A percentile compares a stretch with the other conserved stretches of the same genome.
Evolutionary conservation across 2,329 filamentous ascomycete species (phyloP).

Genomic region (Xylariales sp.): DNA sequence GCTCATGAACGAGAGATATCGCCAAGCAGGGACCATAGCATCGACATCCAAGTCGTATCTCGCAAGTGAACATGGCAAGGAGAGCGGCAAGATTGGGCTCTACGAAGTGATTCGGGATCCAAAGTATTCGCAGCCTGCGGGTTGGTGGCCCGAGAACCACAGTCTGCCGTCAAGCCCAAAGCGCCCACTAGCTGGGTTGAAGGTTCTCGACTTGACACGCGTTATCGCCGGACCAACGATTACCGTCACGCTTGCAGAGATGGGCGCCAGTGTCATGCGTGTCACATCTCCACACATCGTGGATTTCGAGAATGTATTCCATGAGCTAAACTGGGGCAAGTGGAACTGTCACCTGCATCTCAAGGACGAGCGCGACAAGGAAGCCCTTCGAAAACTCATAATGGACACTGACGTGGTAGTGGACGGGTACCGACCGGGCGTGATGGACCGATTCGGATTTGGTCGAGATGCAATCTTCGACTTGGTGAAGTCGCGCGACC

Average conservation of each 20-base stretch:
- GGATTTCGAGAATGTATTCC: slow-evolving; percentile 35
- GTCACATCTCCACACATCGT: slow-evolving; percentile 34
- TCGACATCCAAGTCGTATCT: slow-evolving; percentile 21
- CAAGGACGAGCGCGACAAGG: slow-evolving; percentile 29
- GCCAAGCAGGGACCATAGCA: slow-evolving; percentile 23
- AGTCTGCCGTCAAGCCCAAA: slow-evolving; percentile 23
- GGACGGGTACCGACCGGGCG: slow-evolving; percentile 43
- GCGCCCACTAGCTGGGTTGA: slow-evolving; percentile 41
- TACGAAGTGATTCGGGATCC: slow-evolving; percentile 20
- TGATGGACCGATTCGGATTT: slow-evolving; percentile 42
- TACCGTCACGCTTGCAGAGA: slow-evolving; percentile 35
- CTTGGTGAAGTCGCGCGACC: slow-evolving; percentile 32
- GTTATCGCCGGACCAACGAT: slow-evolving; percentile 45
- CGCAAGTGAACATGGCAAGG: slow-evolving; percentile 22
- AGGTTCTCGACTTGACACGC: slow-evolving; percentile 41
- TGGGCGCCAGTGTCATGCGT: slow-evolving; percentile 43
- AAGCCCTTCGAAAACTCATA: slow-evolving; percentile 35
- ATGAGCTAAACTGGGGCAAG: slow-evolving; percentile 47
- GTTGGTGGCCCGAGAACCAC: slow-evolving; percentile 36
- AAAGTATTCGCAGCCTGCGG: slow-evolving; percentile 21
- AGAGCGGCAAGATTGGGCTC: slow-evolving; percentile 15
- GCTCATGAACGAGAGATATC: slow-evolving; percentile 11
- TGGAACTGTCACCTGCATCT: slow-evolving; percentile 41
- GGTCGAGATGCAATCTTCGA: slow-evolving; percentile 34
- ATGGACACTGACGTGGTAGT: slow-evolving; percentile 45